These are phyloP conservation scores for Ceriops zippeliana DNA, from an alignment of 345 rosid genomes.

Conservation along the genomic window DNA sequence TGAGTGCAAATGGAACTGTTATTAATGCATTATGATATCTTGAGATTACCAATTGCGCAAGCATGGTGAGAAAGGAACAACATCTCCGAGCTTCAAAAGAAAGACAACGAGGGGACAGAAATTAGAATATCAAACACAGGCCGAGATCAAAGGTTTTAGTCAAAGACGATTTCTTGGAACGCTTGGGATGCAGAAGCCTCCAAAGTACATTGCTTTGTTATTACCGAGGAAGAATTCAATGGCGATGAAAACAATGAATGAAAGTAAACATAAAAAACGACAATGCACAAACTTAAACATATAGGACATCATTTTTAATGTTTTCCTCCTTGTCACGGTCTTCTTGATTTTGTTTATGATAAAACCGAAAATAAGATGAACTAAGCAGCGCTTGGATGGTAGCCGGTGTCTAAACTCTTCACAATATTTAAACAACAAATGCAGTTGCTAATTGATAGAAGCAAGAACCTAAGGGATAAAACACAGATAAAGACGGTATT, in stretches of 20 bases:
- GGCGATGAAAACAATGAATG: slow-evolving; percentile 42
- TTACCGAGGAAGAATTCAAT: slow-evolving; percentile 27
- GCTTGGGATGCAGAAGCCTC: slow-evolving; percentile 8
- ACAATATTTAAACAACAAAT: neutral
- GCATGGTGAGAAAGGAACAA: neutral
- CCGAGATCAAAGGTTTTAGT: slow-evolving; percentile 30
- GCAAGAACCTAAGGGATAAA: slow-evolving; percentile 37
- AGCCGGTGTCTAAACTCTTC: neutral
- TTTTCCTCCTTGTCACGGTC: neutral
- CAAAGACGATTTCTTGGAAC: slow-evolving; percentile 23
- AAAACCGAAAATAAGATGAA: slow-evolving; percentile 14
- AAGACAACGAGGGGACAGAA: slow-evolving; percentile 47
- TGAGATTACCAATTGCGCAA: neutral
- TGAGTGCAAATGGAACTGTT: neutral
- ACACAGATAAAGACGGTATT: slow-evolving; percentile 35
- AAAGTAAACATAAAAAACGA: slow-evolving; percentile 29
- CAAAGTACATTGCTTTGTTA: slow-evolving; percentile 28
- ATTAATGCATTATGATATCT: neutral
- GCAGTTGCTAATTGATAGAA: slow-evolving; percentile 32
- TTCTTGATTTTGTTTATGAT: slow-evolving; percentile 11
- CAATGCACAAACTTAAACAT: slow-evolving; percentile 28
- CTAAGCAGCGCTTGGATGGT: slow-evolving; percentile 25
- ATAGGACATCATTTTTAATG: neutral
- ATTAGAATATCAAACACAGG: slow-evolving; percentile 28
- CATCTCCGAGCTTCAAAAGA: slow-evolving; percentile 8